These are phyloP conservation scores for Penicillium cataractarum DNA, from an alignment of 495 filamentous ascomycete genomes.

Conservation along the genomic window DNA sequence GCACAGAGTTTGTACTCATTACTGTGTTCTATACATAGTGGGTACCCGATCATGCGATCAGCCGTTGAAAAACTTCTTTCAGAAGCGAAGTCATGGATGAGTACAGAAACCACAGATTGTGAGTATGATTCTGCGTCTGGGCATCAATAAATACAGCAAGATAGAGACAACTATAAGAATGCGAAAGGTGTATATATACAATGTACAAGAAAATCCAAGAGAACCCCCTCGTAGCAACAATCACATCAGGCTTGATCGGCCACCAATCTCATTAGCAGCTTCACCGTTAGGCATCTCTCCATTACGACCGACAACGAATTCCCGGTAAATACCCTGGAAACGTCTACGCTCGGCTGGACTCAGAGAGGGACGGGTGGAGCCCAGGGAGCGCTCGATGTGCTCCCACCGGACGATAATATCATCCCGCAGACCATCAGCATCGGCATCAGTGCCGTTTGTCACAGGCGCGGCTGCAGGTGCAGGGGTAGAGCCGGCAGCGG, in stretches of 20 bases:
- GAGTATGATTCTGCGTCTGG: not conserved
- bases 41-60: too few species aligned
- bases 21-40: too few species aligned
- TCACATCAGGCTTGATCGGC: slow-evolving; percentile 91
- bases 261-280: slow-evolving; percentile 86
- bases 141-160: slow-evolving; percentile 13
- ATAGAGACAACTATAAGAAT: slow-evolving; percentile 3
- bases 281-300: slow-evolving; percentile 95
- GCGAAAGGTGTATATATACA: slow-evolving; percentile 15
- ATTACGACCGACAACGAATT: slow-evolving; percentile 89
- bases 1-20: not conserved
- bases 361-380: slow-evolving; percentile 82
- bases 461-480: slow-evolving; percentile 21
- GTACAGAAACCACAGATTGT: not conserved
- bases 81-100: not conserved
- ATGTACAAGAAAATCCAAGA: slow-evolving; percentile 19
- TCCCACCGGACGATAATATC: slow-evolving; percentile 88
- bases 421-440: slow-evolving; percentile 47
- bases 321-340: slow-evolving; percentile 79
- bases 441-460: slow-evolving; percentile 32
- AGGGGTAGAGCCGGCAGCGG: slow-evolving; percentile 20
- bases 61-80: too few species aligned
- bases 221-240: slow-evolving; percentile 8
- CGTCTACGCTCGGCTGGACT: slow-evolving; percentile 71
- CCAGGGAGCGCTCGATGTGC: slow-evolving; percentile 77